Percentiles rank a stretch among this genome's conserved stretches.
Evolutionary conservation across 768 basidiomycete genomes (phyloP).

Genomic region (Termitomyces sp.): DNA sequence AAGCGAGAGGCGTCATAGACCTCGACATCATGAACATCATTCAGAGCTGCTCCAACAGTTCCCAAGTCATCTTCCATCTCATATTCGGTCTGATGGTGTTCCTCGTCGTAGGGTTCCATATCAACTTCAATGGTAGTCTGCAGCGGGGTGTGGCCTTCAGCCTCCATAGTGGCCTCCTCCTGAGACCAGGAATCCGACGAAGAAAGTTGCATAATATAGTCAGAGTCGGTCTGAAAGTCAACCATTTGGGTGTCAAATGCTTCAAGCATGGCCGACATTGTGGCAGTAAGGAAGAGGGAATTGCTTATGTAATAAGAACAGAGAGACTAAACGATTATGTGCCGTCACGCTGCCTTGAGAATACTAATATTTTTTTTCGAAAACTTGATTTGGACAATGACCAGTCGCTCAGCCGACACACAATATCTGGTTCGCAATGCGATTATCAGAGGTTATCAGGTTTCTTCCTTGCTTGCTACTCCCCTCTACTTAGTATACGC

Average conservation of each 20-base stretch:
- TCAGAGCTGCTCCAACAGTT: constrained; percentile 17
- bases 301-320: constrained; percentile 14
- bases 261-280: constrained; percentile 41
- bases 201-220: constrained; percentile 53
- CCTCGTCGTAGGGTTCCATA: constrained; percentile 53
- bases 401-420: constrained; percentile 46
- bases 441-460: constrained; percentile 63
- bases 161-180: constrained; percentile 55
- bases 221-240: constrained; percentile 50
- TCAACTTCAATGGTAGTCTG: constrained; percentile 54
- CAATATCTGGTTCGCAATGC: constrained; percentile 60
- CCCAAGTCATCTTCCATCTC: constrained; percentile 46
- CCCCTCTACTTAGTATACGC: constrained; percentile 52
- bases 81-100: constrained; percentile 42
- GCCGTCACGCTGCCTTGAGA: no score
- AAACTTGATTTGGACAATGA: background rate
- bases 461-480: constrained; percentile 56
- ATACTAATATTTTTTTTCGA: background rate
- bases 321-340: background rate
- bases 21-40: constrained; percentile 41
- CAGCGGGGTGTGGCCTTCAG: constrained; percentile 30
- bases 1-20: constrained; percentile 36
- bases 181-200: constrained; percentile 46
- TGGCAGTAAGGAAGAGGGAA: constrained; percentile 11
- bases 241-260: constrained; percentile 60